These are phyloP conservation scores for Huntiella savannae DNA, from an alignment of 2,329 filamentous ascomycete species.

Conservation along the genomic window DNA sequence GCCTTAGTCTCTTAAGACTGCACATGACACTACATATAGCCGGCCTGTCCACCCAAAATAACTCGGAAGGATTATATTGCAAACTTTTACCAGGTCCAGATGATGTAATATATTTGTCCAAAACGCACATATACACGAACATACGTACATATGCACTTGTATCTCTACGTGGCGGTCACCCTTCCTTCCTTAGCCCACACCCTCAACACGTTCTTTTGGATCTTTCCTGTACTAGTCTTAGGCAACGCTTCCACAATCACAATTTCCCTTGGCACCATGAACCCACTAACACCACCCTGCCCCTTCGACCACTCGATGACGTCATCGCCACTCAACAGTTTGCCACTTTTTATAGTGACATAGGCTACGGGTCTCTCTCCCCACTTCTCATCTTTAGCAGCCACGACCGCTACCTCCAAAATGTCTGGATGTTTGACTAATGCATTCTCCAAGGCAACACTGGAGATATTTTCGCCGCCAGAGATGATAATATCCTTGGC, in stretches of 20 bases:
- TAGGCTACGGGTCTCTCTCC: constrained; percentile 93
- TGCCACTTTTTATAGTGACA: constrained; percentile 58
- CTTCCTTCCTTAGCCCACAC: constrained; percentile 50
- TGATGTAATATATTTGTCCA: too few species aligned
- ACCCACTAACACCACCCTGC: constrained; percentile 63
- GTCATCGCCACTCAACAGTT: constrained; percentile 33
- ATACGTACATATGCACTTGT: too few species aligned
- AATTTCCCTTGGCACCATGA: constrained; percentile 61
- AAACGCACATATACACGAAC: too few species aligned
- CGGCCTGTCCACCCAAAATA: too few species aligned
- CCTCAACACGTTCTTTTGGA: constrained; percentile 82
- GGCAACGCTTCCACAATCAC: constrained; percentile 76
- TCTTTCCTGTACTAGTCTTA: constrained; percentile 93
- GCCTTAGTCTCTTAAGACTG: too few species aligned
- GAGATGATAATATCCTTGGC: constrained; percentile 98
- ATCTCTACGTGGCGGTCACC: too few species aligned
- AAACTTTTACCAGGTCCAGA: too few species aligned
- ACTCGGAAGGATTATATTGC: too few species aligned
- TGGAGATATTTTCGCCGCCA: constrained; percentile 91
- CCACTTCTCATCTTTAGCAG: constrained; percentile 76
- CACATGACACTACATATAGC: too few species aligned
- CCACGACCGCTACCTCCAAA: constrained; percentile 80
- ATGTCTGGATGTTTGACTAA: constrained; percentile 74
- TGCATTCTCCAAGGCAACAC: constrained; percentile 78
- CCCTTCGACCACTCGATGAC: constrained; percentile 76